Base-by-base conservation (phyloP, 2,329 filamentous ascomycete genomes). In the Colletotrichum chrysophilum region DNA sequence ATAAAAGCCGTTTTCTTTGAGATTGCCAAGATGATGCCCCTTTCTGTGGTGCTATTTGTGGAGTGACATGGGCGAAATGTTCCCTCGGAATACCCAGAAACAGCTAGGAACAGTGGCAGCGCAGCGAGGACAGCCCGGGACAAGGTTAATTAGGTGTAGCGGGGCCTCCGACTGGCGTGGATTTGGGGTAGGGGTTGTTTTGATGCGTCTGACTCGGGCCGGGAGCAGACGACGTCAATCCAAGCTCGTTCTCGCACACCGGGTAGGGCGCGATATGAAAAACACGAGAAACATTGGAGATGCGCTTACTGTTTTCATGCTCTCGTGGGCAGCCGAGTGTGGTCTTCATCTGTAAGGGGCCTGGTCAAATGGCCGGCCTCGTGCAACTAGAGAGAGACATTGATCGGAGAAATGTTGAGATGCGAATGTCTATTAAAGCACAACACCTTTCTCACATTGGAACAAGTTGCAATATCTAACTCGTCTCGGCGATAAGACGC, bases 381-480 rank as follows among this genome's bases (percentile, higher is more conserved):
- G n/a, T 7, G 43, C 43, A 7, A 52, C n/a, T 52, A 12, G 9
- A 1, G 38, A 4, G n/a, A n/a, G 9, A 48, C 18, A 48, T 7
- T 7, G 9, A 21, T 12, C 9, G 38, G 38, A 10, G 5, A n/a
- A 6, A 43, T 43, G 18, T 12, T 48, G 9, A 12, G n/a, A 7
- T 24, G 6, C 43, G 12, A 24, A 4, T 52, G 12, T 13, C 0
- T 48, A 6, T 52, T 52, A n/a, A 13, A n/a, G 43, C n/a, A 7
- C 5, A 6, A n/a, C 43, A 52, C n/a, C n/a, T 52, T 0, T 0
- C n/a, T 1, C 10, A 2, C n/a, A 24, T 0, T 21, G 43, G n/a
- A 52, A 52, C 4, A 24, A 13, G 43, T 2, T 1, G 43, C 43
- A 3, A 52, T 52, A 21, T 52, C 43, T 21, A 7, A 13, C 7